phyloP scores from a whole-genome alignment of 257 asterid genomes.

The Ajuga chamaepitys region DNA sequence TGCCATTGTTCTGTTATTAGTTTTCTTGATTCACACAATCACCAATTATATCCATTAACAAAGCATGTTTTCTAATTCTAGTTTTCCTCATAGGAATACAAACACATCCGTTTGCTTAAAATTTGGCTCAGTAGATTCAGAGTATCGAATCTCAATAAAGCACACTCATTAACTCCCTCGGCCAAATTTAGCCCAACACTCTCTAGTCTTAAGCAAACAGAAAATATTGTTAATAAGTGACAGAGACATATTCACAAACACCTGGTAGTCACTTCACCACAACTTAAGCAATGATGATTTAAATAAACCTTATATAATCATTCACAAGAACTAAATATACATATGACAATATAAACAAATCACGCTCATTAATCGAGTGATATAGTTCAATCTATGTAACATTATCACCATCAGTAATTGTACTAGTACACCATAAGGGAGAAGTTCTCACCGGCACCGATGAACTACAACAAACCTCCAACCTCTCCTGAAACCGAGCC shows the following conservation, averaged over 20 bases:
- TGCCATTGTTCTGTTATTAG: background rate
- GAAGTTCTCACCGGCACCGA: constrained; percentile 68
- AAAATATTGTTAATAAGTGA: background rate
- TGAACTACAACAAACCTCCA: constrained; percentile 70
- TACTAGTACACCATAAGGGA: constrained; percentile 59
- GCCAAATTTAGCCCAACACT: no score
- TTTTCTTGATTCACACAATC: background rate
- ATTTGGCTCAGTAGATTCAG: no score
- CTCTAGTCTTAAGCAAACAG: no score
- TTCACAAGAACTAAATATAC: constrained; percentile 10
- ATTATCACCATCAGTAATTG: constrained; percentile 20
- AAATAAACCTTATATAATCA: background rate
- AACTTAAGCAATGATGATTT: background rate
- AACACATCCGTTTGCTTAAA: no score
- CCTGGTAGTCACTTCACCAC: background rate
- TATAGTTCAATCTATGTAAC: constrained; percentile 20
- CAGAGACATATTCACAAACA: constrained; percentile 5
- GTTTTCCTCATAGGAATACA: background rate
- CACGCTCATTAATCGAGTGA: background rate
- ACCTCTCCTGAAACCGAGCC: constrained; percentile 42
- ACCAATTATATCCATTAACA: background rate
- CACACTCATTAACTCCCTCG: no score
- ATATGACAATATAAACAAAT: constrained; percentile 19
- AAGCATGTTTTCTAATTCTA: background rate
- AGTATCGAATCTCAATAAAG: no score